A percentile compares a stretch with the other conserved stretches of the same genome.
Evolutionary conservation across 495 filamentous ascomycete species (phyloP).

Genomic region (Podospora appendiculata): DNA sequence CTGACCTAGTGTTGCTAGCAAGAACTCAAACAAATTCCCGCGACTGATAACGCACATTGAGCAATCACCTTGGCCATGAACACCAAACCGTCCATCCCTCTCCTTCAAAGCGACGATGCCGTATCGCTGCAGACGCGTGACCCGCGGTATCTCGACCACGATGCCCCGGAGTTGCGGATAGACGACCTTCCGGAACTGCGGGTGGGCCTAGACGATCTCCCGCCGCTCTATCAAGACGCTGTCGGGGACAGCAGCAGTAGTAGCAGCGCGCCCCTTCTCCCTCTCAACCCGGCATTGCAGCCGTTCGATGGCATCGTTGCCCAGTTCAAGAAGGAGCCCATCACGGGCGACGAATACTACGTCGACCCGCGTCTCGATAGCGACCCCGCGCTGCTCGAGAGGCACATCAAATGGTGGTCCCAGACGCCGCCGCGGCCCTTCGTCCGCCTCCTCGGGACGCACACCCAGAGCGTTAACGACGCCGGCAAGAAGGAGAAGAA

Average conservation of each 20-base stretch:
- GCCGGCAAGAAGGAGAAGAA: constrained; percentile 37
- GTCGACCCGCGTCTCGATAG: constrained; percentile 30
- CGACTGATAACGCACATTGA: too few relatives aligned
- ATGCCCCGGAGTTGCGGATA: constrained; percentile 20
- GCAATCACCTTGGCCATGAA: too few relatives aligned
- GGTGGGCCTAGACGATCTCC: constrained; percentile 6
- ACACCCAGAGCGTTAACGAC: constrained; percentile 35
- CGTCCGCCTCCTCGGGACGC: constrained; percentile 41
- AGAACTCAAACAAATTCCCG: too few relatives aligned
- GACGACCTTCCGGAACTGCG: constrained; percentile 11
- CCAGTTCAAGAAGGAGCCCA: constrained; percentile 8
- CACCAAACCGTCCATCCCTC: constrained; percentile 10
- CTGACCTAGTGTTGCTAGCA: too few relatives aligned
- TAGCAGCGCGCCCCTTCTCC: constrained; percentile 17
- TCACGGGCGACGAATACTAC: constrained; percentile 25
- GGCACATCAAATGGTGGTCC: constrained; percentile 33
- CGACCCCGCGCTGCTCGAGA: constrained; percentile 33
- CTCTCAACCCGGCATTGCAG: not conserved
- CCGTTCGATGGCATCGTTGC: not conserved
- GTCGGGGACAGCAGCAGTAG: constrained; percentile 5
- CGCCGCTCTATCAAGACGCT: constrained; percentile 27
- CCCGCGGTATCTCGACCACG: constrained; percentile 20
- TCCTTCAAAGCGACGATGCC: constrained; percentile 13
- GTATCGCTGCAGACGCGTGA: constrained; percentile 19
- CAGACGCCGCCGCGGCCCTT: constrained; percentile 36